These are phyloP conservation scores for Tubosaeta sp. DNA, from an alignment of 768 basidiomycete genomes.

Conservation along the genomic window DNA sequence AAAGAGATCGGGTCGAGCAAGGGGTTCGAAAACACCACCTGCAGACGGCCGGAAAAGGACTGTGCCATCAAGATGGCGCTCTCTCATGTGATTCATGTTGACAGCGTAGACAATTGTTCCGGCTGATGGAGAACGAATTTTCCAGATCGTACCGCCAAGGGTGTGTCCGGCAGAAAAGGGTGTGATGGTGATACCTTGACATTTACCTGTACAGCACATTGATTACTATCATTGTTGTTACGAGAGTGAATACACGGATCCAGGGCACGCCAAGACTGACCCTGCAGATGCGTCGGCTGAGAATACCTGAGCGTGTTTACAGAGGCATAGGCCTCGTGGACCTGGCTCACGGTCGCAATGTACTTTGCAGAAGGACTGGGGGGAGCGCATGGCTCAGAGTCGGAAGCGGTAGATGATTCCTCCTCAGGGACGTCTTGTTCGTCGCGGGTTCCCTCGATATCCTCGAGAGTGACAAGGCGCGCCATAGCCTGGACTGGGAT, in stretches of 20 bases:
- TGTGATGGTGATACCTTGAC: slow-evolving; percentile 89
- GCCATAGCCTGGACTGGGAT: slow-evolving; percentile 96
- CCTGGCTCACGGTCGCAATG: slow-evolving; percentile 76
- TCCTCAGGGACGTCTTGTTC: slow-evolving; percentile 57
- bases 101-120: slow-evolving; percentile 96
- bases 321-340: slow-evolving; percentile 89
- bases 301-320: slow-evolving; percentile 92
- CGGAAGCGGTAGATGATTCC: slow-evolving; percentile 18
- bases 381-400: slow-evolving; percentile 26
- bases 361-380: slow-evolving; percentile 38
- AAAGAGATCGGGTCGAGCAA: slow-evolving; percentile 86
- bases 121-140: slow-evolving; percentile 94
- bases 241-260: slow-evolving; percentile 3
- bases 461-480: slow-evolving; percentile 84
- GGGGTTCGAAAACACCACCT: slow-evolving; percentile 80
- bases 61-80: slow-evolving; percentile 93
- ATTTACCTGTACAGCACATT: slow-evolving; percentile 56
- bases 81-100: slow-evolving; percentile 92
- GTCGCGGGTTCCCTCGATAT: slow-evolving; percentile 74
- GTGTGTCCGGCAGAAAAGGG: slow-evolving; percentile 95
- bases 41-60: slow-evolving; percentile 72
- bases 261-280: slow-evolving; percentile 38
- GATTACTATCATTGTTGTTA: slow-evolving; percentile 1
- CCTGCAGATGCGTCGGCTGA: slow-evolving; percentile 92
- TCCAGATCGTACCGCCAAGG: slow-evolving; percentile 96